These are phyloP conservation scores for Verbascum thapsus DNA, from an alignment of 257 asterid genomes.

Conservation along the genomic window DNA sequence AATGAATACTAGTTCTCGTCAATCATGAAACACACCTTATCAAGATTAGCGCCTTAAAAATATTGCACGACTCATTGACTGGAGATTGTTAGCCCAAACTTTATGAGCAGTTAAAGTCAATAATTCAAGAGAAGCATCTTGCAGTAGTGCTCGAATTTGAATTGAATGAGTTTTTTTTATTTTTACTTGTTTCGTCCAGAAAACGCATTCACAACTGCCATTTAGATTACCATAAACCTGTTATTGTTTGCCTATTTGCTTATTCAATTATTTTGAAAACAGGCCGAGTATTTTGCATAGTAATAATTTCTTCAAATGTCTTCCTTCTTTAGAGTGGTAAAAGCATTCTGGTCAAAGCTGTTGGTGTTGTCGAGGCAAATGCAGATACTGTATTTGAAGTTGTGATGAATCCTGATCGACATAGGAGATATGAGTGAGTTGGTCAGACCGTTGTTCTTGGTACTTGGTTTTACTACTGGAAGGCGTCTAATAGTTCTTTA, in stretches of 20 bases:
- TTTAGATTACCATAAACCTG: constrained; percentile 15
- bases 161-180: constrained; percentile 15
- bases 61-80: constrained; percentile 3
- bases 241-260: constrained; percentile 17
- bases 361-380: constrained; percentile 89
- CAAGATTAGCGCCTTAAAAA: constrained; percentile 2
- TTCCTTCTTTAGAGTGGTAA: constrained; percentile 64
- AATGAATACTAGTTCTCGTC: background rate
- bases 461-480: constrained; percentile 27
- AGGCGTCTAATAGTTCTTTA: constrained; percentile 41
- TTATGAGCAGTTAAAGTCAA: background rate
- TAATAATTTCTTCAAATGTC: constrained; percentile 22
- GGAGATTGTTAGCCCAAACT: background rate
- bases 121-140: constrained; percentile 16
- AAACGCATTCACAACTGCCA: constrained; percentile 18
- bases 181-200: constrained; percentile 24
- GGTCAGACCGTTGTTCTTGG: constrained; percentile 22
- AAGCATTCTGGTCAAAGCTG: constrained; percentile 89
- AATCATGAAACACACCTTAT: constrained; percentile 1
- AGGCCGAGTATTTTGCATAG: constrained; percentile 9
- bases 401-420: constrained; percentile 72
- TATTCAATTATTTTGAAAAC: constrained; percentile 15
- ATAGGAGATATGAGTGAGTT: constrained; percentile 83
- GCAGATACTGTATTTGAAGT: constrained; percentile 92
- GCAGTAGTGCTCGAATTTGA: background rate